phyloP scores from a whole-genome alignment of 306 rosid species.

The Trichosanthes truncata region DNA sequence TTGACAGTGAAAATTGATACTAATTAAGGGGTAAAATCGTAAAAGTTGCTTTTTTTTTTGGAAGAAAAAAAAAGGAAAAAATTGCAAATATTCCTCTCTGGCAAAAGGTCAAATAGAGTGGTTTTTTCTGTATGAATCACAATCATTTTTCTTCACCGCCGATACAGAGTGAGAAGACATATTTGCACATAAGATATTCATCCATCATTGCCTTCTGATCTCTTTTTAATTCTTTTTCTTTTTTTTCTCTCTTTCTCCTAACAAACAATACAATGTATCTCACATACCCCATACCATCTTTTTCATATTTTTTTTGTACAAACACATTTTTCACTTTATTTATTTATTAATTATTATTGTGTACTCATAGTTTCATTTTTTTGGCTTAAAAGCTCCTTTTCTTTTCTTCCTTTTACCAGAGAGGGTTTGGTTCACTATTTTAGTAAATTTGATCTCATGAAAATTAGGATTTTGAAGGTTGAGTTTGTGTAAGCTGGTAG shows the following conservation, averaged over 20 bases:
- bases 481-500: too few species aligned
- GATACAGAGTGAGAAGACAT: background rate
- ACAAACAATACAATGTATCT: background rate
- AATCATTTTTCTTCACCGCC: slow-evolving; percentile 9
- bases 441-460: background rate
- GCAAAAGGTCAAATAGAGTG: background rate
- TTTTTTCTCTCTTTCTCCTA: background rate
- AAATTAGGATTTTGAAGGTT: too few species aligned
- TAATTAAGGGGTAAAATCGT: too few species aligned
- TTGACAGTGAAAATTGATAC: too few species aligned
- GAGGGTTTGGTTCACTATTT: background rate
- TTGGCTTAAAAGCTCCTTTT: background rate
- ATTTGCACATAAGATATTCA: background rate
- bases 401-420: background rate
- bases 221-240: background rate
- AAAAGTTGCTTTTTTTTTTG: too few species aligned
- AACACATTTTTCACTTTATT: background rate
- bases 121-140: background rate
- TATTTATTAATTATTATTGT: background rate
- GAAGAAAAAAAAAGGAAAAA: background rate
- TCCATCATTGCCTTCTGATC: slow-evolving; percentile 5
- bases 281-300: background rate
- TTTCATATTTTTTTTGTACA: background rate
- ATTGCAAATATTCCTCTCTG: background rate
- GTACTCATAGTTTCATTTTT: background rate